A percentile compares a stretch with the other conserved stretches of the same genome.
Conservation (phyloP, 257 asterid species). For the Capsicum chinense region DNA sequence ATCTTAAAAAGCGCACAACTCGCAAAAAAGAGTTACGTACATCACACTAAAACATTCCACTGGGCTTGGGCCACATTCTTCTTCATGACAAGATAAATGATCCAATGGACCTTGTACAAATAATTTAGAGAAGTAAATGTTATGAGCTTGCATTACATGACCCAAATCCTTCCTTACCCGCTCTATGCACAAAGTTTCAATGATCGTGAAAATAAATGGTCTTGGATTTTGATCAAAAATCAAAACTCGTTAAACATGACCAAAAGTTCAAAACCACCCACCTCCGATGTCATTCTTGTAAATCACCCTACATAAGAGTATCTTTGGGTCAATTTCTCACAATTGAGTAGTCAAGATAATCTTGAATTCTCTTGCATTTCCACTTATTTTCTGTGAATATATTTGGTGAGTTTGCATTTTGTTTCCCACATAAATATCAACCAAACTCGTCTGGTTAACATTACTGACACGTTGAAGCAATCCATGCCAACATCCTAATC, state of each 20-base stretch:
- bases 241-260: too few relatives aligned
- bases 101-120: neutral
- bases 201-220: too few relatives aligned
- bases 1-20: neutral
- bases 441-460: constrained; percentile 48
- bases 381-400: neutral
- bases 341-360: neutral
- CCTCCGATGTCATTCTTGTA: too few relatives aligned
- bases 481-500: constrained; percentile 50
- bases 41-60: neutral
- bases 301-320: neutral
- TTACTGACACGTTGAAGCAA: constrained; percentile 54
- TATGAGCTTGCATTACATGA: neutral
- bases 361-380: neutral
- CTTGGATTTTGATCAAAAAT: too few relatives aligned
- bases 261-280: too few relatives aligned
- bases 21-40: too few relatives aligned
- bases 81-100: neutral
- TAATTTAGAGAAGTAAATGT: neutral
- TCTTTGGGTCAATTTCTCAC: neutral
- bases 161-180: neutral
- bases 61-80: constrained; percentile 15
- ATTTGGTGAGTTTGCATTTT: neutral
- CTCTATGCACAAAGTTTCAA: too few relatives aligned
- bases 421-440: neutral